Base-by-base conservation (phyloP, 2,329 filamentous ascomycete genomes). In the Tolypocladium guangdongense region DNA sequence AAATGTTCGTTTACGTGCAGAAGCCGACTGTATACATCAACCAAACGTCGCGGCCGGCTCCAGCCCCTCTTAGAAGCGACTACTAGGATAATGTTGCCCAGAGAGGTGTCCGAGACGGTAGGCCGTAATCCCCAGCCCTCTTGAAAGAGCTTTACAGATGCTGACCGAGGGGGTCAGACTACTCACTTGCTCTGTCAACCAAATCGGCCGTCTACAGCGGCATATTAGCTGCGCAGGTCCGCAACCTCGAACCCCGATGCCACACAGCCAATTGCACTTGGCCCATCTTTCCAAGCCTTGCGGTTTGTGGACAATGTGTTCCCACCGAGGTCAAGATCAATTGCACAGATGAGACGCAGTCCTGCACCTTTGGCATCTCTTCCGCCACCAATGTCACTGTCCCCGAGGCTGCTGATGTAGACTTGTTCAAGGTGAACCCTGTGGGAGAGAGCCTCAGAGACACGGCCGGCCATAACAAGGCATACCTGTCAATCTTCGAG, bases 161-260 rank as follows among this genome's bases (percentile, higher is more conserved):
- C 20, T 52, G 52, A 30, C 48, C 0, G 11, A 8, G 41, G 7
- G 27, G 16, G 2, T 16, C 5, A 62, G 60, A 59, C 50, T 59
- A 51, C 52, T 61, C 50, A 49, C 55, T 58, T 47, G 57, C 57
- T 32, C 61, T 71, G 14, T 71, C 69, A 4, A 71, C 68, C 3
- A 71, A 68, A 55, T 65, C 69, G 1, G 68, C 68, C 7, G 59
- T 72, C 10, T 71, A 71, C 43, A 65, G 68, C 16, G 68, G 69
- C 12, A 68, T 72, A 27, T 60, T 71, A 16, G 62, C 67, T 7
- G 55, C 58, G 36, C 60, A 64, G 14, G 57, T 67, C 1, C 54
- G 57, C 2, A 56, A 65, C 8, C 32, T 66, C 20, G 58, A 62
- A 20, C 60, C 60, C 0, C 53, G 54, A 10, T 72, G 69, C 48